Evolutionary conservation across 139 green algal genomes (phyloP).

Genomic region (Chlamydomonas eustigma): DNA sequence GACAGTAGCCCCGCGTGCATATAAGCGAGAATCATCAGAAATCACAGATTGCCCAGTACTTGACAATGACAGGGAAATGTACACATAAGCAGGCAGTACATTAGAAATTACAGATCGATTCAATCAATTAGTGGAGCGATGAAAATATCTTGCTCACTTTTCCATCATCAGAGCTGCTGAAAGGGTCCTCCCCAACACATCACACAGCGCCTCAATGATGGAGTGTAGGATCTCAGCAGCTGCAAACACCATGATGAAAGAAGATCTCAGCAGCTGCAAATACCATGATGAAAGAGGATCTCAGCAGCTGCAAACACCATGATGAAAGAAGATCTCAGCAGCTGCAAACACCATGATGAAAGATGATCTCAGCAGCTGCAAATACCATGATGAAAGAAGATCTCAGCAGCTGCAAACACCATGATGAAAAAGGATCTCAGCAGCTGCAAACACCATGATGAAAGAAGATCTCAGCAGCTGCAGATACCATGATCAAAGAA

Average conservation of each 20-base stretch:
- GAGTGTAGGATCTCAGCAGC: constrained; percentile 48
- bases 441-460: constrained; percentile 34
- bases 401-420: not conserved
- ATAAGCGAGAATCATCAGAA: too few relatives aligned
- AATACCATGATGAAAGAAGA: not conserved
- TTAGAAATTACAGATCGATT: too few relatives aligned
- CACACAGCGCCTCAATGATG: constrained; percentile 47
- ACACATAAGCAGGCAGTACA: too few relatives aligned
- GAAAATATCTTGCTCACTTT: too few relatives aligned
- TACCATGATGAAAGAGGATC: constrained; percentile 24
- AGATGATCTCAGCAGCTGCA: constrained; percentile 55
- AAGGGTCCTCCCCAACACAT: constrained; percentile 37
- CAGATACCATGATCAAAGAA: not conserved
- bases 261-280: not conserved
- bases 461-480: not conserved
- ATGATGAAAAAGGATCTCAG: constrained; percentile 34
- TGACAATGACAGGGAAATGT: too few relatives aligned
- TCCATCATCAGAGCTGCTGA: constrained; percentile 44
- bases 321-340: not conserved
- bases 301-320: constrained; percentile 42
- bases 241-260: constrained; percentile 20
- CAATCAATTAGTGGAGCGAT: too few relatives aligned
- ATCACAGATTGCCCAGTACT: too few relatives aligned
- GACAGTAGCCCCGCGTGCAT: too few relatives aligned
- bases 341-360: not conserved